Evolutionary conservation across 2,329 filamentous ascomycete species (phyloP).

Genomic region (Aspergillus pseudoterreus): DNA sequence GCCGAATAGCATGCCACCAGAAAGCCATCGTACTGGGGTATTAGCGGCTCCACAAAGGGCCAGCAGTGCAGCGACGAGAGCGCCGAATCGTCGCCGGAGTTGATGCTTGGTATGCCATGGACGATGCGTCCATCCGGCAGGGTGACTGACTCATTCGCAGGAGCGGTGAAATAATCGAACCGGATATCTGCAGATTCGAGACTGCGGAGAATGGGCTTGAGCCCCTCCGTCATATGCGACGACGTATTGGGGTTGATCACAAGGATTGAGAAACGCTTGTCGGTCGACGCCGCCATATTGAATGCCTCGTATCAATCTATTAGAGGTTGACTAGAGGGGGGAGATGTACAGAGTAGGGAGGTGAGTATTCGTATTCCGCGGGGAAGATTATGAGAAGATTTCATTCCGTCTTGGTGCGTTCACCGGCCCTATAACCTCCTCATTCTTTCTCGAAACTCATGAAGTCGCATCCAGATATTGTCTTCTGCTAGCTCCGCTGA

Average conservation of each 20-base stretch:
- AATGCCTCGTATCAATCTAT: too few relatives aligned
- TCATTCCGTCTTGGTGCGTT: too few relatives aligned
- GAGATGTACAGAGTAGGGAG: neutral
- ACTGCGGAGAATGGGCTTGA: slow-evolving; percentile 37
- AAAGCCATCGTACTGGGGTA: slow-evolving; percentile 61
- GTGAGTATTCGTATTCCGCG: neutral
- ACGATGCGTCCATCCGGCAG: slow-evolving; percentile 27
- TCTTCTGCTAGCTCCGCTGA: too few relatives aligned
- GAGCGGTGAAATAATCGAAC: slow-evolving; percentile 40
- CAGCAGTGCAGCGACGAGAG: slow-evolving; percentile 62
- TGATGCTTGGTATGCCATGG: slow-evolving; percentile 68
- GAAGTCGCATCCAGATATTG: too few relatives aligned
- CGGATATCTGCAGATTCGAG: slow-evolving; percentile 35
- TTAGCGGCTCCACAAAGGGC: slow-evolving; percentile 46
- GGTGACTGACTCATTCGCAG: slow-evolving; percentile 23
- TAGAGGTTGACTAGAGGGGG: neutral
- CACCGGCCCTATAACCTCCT: too few relatives aligned
- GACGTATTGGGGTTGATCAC: slow-evolving; percentile 47
- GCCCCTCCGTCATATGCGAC: slow-evolving; percentile 40
- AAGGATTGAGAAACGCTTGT: slow-evolving; percentile 29
- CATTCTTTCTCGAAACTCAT: too few relatives aligned
- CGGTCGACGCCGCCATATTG: slow-evolving; percentile 15
- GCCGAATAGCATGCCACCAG: slow-evolving; percentile 86
- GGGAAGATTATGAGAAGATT: neutral
- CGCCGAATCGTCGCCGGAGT: slow-evolving; percentile 66